Evolutionary conservation across 2,329 filamentous ascomycete genomes (phyloP), one percentile per base, ranked within the genome.

Genomic region (Polytolypa hystricis): DNA sequence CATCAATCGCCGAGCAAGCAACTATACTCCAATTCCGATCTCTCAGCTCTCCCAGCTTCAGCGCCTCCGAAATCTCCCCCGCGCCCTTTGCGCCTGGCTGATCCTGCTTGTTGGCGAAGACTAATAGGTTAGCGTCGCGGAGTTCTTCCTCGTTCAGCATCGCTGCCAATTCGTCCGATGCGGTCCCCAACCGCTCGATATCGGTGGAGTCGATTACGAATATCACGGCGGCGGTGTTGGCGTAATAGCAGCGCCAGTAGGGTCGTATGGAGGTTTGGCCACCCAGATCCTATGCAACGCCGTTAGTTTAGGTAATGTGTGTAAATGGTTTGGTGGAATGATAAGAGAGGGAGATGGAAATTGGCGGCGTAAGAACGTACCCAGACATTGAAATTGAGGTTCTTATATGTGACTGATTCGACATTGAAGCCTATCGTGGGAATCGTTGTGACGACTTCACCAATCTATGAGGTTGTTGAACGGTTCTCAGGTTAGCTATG

Each of bases 11-110:
- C 47, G 84, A 93, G 62, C 91, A 98, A 15, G 87, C 89, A 58
- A 98, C 86, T 57, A 98, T 98, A 62, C 86, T 96, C 91, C 91
- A 98, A 70, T 96, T 98, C 53, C 91, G 75, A 61, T 98, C 91
- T 52, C 89, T 81, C 57, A 98, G 67, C 62, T 95, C 86, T 37
- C 85, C 87, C 48, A 98, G 65, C 52, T 81, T 81, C 60, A 98
- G 64, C 33, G 87, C 89, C 65, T 96, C 89, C 38, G 84, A 93
- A 46, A 98, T 98, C 60, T 96, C 91, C 12, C 86, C 91, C 1
- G 91, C 91, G 2, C 89, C 91, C 65, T 94, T 93, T 33, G 91
- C 89, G 12, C 91, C 91, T 2, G 89, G 89, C 62, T 96, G 86
- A 65, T 98, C 91, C 62, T 98, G 91, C 69, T 98, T 98, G 67